A percentile compares a stretch with the other conserved stretches of the same genome.
Conservation (phyloP, 1,139 yeast species). For the Lodderomyces theae region DNA sequence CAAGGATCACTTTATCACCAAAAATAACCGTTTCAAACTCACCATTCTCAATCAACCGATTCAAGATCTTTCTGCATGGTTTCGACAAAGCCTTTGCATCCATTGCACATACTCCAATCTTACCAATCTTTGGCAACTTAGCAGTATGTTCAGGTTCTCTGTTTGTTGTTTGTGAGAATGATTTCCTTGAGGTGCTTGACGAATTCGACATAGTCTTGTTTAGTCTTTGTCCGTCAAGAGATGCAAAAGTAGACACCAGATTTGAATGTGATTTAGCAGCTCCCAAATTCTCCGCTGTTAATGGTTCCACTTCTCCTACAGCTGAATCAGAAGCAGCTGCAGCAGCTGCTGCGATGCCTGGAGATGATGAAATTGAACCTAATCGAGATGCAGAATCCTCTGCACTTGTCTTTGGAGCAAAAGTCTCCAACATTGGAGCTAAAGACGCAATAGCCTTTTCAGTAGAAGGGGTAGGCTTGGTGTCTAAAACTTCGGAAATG, state of each 20-base stretch:
- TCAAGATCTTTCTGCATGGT: conserved; percentile 90
- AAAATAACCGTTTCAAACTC: conserved; percentile 96
- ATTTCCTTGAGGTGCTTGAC: conserved; percentile 37
- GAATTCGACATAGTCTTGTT: conserved; percentile 38
- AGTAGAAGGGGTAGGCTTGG: conserved; percentile 30
- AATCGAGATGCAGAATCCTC: conserved; percentile 39
- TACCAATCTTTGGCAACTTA: conserved; percentile 74
- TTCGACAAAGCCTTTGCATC: conserved; percentile 94
- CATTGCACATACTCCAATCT: conserved; percentile 99
- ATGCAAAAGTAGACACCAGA: conserved; percentile 8
- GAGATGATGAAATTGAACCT: conserved; percentile 22
- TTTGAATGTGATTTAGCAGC: conserved; percentile 9
- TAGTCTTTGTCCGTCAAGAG: conserved; percentile 17
- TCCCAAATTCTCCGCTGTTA: conserved; percentile 10
- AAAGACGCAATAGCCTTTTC: conserved; percentile 70
- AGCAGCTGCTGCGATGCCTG: conserved; percentile 5
- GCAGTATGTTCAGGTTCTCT: conserved; percentile 41
- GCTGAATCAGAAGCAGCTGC: not conserved
- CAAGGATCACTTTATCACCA: conserved; percentile 95
- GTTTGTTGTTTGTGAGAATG: conserved; percentile 31
- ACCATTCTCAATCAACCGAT: conserved; percentile 84
- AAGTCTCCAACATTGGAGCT: conserved; percentile 72
- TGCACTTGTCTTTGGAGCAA: conserved; percentile 68
- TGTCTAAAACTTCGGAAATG: conserved; percentile 7
- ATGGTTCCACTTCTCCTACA: conserved; percentile 8